These are phyloP conservation scores for Neurospora sp. DNA, from an alignment of 495 filamentous ascomycete species.

Conservation along the genomic window DNA sequence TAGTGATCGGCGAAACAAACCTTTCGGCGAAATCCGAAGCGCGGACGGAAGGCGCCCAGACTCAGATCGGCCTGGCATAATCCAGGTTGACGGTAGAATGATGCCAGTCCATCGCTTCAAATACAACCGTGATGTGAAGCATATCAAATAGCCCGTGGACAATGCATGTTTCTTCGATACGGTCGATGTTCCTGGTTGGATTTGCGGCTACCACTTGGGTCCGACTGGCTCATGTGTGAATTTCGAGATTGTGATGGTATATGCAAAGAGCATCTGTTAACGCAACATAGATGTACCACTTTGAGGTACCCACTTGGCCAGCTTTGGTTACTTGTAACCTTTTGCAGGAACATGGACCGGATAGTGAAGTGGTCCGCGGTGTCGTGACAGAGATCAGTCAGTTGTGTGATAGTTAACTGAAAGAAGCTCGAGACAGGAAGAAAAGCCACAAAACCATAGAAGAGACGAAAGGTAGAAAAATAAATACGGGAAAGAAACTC, in stretches of 20 bases:
- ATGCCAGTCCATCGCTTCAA: neutral
- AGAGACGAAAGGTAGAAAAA: neutral
- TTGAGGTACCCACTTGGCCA: neutral
- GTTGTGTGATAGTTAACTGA: neutral
- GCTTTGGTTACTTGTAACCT: neutral
- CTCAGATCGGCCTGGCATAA: neutral
- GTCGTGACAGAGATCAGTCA: neutral
- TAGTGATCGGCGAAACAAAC: conserved; percentile 2
- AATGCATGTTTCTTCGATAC: neutral
- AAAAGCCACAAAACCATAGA: neutral
- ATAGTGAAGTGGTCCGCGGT: neutral
- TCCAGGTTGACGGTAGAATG: neutral
- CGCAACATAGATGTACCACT: neutral
- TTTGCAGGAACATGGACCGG: neutral
- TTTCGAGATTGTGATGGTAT: neutral
- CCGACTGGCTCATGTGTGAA: neutral
- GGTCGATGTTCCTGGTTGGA: neutral
- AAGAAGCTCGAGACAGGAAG: neutral
- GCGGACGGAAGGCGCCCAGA: conserved; percentile 1
- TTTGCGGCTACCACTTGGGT: neutral
- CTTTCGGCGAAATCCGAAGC: conserved; percentile 13
- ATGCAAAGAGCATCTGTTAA: neutral
- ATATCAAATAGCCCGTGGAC: neutral
- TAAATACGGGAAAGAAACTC: neutral
- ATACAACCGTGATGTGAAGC: neutral